A percentile compares a stretch with the other conserved stretches of the same genome.
Conservation (phyloP, 2,329 filamentous ascomycete species). For the Tolypocladium pustulatum region DNA sequence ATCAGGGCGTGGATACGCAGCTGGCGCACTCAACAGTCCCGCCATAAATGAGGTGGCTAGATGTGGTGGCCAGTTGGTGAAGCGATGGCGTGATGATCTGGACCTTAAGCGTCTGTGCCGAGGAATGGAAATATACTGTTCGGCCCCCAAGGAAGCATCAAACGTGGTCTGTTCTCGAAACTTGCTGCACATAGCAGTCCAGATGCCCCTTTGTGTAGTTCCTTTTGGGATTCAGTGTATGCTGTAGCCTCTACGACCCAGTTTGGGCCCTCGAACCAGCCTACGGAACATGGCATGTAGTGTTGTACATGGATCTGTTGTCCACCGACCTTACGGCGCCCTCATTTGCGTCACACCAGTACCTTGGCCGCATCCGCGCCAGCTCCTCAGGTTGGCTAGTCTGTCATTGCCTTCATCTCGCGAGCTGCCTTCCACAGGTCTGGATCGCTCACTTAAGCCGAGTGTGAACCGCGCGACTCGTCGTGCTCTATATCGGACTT, state of each 20-base stretch:
- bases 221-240: neutral
- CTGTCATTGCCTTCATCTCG: neutral
- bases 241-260: neutral
- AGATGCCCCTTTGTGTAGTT: conserved; percentile 7
- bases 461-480: neutral
- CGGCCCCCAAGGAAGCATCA: neutral
- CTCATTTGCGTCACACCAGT: neutral
- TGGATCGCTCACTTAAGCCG: neutral
- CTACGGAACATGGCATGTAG: neutral
- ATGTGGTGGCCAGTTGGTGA: neutral
- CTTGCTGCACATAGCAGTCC: conserved; percentile 18
- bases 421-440: neutral
- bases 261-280: neutral
- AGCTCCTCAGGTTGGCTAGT: neutral
- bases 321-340: neutral
- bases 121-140: neutral
- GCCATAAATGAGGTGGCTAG: too few species aligned
- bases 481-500: too few species aligned
- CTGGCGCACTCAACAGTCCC: neutral
- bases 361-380: neutral
- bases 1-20: neutral
- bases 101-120: conserved; percentile 3
- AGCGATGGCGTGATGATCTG: conserved; percentile 2
- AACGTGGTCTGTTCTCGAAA: conserved; percentile 10
- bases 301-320: neutral